These are phyloP conservation scores for Secale cereale DNA, from an alignment of 176 grass and related monocot species.

Conservation along the genomic window DNA sequence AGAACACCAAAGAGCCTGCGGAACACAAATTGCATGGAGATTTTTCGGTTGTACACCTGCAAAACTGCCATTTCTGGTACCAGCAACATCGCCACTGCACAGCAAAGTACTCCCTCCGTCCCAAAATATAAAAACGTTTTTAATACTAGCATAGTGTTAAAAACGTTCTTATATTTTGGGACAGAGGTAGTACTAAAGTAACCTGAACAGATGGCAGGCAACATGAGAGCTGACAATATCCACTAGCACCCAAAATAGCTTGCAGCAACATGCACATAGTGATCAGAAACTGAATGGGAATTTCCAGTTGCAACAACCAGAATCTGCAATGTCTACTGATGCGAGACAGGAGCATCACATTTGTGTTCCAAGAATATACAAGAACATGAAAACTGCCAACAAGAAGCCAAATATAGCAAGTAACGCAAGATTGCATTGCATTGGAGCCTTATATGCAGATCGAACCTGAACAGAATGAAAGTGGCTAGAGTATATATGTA, in stretches of 20 bases:
- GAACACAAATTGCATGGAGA: neutral
- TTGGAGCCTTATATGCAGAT: neutral
- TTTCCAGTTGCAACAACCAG: neutral
- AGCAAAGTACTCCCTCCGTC: neutral
- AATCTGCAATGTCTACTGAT: neutral
- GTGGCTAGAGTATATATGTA: neutral
- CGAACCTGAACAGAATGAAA: neutral
- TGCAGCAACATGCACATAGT: neutral
- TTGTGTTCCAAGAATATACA: neutral
- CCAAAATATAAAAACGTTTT: too few species aligned
- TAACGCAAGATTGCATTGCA: neutral
- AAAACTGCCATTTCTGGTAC: neutral
- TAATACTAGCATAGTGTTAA: too few species aligned
- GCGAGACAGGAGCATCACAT: neutral
- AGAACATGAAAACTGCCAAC: neutral
- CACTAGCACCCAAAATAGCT: neutral
- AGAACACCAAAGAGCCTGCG: too few species aligned
- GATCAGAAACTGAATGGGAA: neutral
- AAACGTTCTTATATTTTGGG: too few species aligned
- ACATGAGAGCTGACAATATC: neutral
- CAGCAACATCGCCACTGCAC: neutral
- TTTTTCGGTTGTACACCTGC: neutral
- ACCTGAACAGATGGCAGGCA: neutral
- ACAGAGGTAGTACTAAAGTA: neutral
- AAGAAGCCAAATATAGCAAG: neutral